Evolutionary conservation across 1,139 yeast genomes (phyloP).

Genomic region (Eremothecium gossypii): DNA sequence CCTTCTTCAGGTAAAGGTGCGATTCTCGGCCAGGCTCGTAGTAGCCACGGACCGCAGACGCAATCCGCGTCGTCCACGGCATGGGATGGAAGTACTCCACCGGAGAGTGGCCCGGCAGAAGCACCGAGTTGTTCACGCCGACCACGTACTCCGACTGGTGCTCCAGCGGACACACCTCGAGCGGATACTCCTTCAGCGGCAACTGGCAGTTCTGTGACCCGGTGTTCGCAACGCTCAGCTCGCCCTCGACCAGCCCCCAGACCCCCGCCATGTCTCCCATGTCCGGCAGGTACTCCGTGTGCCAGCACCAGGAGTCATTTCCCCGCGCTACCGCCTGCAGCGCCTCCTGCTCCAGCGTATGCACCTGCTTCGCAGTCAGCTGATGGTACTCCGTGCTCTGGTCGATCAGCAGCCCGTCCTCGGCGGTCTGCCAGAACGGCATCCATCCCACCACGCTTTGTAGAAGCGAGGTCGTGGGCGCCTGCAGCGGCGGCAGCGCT

Average conservation of each 20-base stretch:
- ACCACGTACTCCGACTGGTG: conserved; percentile 16
- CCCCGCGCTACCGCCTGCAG: conserved; percentile 15
- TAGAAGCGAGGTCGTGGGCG: neutral
- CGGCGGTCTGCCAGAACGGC: conserved; percentile 4
- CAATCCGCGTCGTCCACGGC: conserved; percentile 23
- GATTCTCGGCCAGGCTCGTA: conserved; percentile 26
- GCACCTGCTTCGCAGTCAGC: conserved; percentile 21
- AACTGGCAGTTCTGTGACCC: conserved; percentile 25
- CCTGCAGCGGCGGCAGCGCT: neutral
- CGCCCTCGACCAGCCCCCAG: conserved; percentile 13
- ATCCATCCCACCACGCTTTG: conserved; percentile 1
- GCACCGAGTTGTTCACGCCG: conserved; percentile 21
- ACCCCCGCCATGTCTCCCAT: conserved; percentile 16
- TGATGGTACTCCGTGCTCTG: conserved; percentile 21
- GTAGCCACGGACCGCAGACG: conserved; percentile 23
- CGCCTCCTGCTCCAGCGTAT: conserved; percentile 22
- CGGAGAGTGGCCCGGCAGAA: conserved; percentile 26
- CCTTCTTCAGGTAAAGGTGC: conserved; percentile 24
- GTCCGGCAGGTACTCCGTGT: conserved; percentile 3
- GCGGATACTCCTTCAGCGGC: conserved; percentile 20
- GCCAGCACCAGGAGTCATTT: conserved; percentile 26
- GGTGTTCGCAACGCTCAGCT: conserved; percentile 24
- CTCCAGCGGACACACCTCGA: conserved; percentile 5
- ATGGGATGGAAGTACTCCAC: conserved; percentile 21
- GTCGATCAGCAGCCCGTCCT: conserved; percentile 11